Percentiles rank a stretch among this genome's conserved stretches.
Evolutionary conservation across 306 rosid species (phyloP).

Genomic region (Trifolium pratense): DNA sequence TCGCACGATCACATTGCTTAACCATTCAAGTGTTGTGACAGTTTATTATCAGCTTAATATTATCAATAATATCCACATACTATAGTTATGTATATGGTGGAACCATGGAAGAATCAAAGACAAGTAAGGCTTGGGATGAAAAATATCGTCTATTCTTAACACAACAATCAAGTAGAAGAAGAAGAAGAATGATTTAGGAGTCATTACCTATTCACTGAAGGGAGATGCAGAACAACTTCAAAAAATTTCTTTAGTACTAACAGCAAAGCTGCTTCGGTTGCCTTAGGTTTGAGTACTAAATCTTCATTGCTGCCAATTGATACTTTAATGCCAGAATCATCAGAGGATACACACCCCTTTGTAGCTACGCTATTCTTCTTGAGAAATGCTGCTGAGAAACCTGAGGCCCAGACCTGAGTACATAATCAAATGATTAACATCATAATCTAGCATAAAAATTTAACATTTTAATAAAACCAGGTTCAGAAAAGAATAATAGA

Average conservation of each 20-base stretch:
- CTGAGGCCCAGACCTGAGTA: conserved; percentile 95
- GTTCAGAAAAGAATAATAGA: conserved; percentile 14
- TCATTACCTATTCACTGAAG: conserved; percentile 81
- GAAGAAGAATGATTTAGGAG: conserved; percentile 23
- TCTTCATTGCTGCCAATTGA: conserved; percentile 47
- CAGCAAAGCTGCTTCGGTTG: conserved; percentile 79
- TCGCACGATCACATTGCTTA: conserved; percentile 9
- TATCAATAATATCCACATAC: neutral
- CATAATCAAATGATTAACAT: conserved; percentile 32
- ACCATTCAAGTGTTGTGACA: conserved; percentile 13
- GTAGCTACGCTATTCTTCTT: conserved; percentile 88
- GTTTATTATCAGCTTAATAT: conserved; percentile 32
- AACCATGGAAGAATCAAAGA: conserved; percentile 37
- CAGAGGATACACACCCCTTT: conserved; percentile 55
- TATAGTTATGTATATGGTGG: neutral
- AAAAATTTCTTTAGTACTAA: conserved; percentile 74
- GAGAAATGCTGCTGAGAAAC: conserved; percentile 95
- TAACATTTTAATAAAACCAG: conserved; percentile 5
- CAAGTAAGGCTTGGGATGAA: conserved; percentile 11
- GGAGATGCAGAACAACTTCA: conserved; percentile 78
- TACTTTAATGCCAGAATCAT: conserved; percentile 53
- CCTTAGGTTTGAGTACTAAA: conserved; percentile 69
- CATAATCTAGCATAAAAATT: conserved; percentile 18
- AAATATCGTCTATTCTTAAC: neutral
- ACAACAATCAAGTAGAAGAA: conserved; percentile 2